Conservation (phyloP, 78 protist species). For the Dictyostelium discoideum region DNA sequence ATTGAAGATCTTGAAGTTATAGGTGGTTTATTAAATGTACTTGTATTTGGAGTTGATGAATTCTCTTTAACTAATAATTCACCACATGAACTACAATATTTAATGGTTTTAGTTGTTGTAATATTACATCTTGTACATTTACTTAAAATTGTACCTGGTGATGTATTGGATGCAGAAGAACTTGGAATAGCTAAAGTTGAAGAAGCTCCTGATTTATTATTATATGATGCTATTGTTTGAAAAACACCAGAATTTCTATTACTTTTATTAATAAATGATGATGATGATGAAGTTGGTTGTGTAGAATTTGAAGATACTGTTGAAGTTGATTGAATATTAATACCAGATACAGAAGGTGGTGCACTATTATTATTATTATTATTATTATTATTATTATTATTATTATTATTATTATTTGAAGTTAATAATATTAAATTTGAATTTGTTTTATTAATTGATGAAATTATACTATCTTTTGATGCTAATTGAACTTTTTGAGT, state of each 20-base stretch:
- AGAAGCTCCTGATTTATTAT: constrained; percentile 5
- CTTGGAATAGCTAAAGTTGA: neutral
- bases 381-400: neutral
- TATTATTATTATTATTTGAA: neutral
- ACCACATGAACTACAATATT: constrained; percentile 53
- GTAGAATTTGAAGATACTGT: neutral
- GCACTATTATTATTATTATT: neutral
- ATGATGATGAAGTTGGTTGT: neutral
- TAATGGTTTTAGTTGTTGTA: neutral
- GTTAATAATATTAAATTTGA: neutral
- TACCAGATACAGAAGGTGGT: neutral
- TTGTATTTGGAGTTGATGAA: neutral
- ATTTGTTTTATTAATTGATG: neutral
- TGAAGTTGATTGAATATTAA: neutral
- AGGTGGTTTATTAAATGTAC: constrained; percentile 9
- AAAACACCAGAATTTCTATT: neutral
- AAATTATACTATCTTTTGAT: constrained; percentile 35
- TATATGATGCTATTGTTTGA: neutral
- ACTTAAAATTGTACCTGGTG: neutral
- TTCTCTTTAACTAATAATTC: neutral
- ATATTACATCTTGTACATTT: constrained; percentile 45
- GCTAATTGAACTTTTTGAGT: constrained; percentile 14
- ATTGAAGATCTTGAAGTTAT: neutral
- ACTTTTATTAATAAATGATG: neutral
- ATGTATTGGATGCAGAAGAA: neutral